A percentile compares a stretch with the other conserved stretches of the same genome.
Evolutionary conservation across 1,284 basidiomycete species (phyloP).

Genomic region (Ganoderma resinaceum): DNA sequence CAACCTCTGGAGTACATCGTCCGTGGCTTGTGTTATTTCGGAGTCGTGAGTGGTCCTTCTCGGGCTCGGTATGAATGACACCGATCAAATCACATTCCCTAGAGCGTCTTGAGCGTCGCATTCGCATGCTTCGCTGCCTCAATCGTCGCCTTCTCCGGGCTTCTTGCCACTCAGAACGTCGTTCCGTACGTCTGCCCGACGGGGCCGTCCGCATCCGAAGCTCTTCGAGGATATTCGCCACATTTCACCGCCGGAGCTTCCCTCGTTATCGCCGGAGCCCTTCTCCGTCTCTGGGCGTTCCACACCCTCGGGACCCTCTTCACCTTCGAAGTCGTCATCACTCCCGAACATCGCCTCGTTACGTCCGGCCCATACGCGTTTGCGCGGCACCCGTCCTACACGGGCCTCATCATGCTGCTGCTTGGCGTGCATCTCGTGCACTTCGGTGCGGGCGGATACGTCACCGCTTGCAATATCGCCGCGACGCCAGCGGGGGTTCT

Average conservation of each 20-base stretch:
- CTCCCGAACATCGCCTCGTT: slow-evolving; percentile 31
- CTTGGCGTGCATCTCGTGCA: slow-evolving; percentile 35
- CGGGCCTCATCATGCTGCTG: slow-evolving; percentile 16
- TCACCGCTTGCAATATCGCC: slow-evolving; percentile 17
- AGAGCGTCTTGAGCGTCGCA: slow-evolving; percentile 6
- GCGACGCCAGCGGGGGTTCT: neutral
- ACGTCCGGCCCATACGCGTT: slow-evolving; percentile 35
- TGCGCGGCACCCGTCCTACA: slow-evolving; percentile 39
- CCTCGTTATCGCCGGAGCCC: slow-evolving; percentile 22
- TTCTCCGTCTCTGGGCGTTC: slow-evolving; percentile 34
- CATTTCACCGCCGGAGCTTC: slow-evolving; percentile 29
- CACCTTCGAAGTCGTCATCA: slow-evolving; percentile 38
- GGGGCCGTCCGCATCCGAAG: neutral
- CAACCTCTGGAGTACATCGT: slow-evolving; percentile 17
- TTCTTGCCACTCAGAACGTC: neutral
- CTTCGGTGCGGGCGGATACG: slow-evolving; percentile 28
- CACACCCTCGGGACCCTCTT: slow-evolving; percentile 34
- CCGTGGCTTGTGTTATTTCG: slow-evolving; percentile 11
- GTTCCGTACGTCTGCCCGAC: slow-evolving; percentile 12
- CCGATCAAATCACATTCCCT: neutral
- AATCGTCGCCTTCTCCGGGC: neutral
- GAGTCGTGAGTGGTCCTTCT: neutral
- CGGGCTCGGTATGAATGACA: neutral
- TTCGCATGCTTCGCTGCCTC: slow-evolving; percentile 5
- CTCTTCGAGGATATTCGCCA: slow-evolving; percentile 12